Evolutionary conservation across 1,284 basidiomycete species (phyloP), one percentile per base, ranked within the genome.

Genomic region (Trichosporon inkin): DNA sequence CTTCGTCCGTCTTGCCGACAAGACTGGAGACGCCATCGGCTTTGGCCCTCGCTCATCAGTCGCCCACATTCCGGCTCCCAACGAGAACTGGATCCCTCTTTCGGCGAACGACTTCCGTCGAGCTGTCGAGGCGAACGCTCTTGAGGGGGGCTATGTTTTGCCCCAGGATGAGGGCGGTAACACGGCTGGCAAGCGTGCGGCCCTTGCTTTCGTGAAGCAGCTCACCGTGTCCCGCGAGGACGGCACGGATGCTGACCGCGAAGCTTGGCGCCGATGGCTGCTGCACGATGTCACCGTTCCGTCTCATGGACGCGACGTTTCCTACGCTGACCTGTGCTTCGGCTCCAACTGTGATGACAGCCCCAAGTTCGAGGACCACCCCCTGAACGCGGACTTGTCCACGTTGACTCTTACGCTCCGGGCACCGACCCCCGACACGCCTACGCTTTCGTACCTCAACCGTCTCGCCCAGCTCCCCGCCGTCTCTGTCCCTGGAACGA

Each of bases 401-500:
- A 71, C 69, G 11, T 58, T 78, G 53, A 73, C 71, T 10, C 63
- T 77, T 14, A 68, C 67, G 59, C 67, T 78, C 49, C 66, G 68
- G 22, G 69, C 75, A 0, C 74, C 74, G 0, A 69, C 71, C 28
- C 74, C 71, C 5, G 79, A 84, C 54, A 80, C 80, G 2, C 80
- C 87, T 53, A 85, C 87, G 0, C 76, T 89, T 38, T 81, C 84
- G 0, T 88, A 88, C 74, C 68, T 78, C 44, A 65, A 70, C 53
- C 61, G 67, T 17, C 63, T 77, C 39, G 69, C 71, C 13, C 79
- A 82, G 1, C 74, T 88, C 13, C 78, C 79, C 56, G 20, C 70
- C 2, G 74, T 67, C 60, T 59, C 63, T 22, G 56, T 68, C 1
- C 40, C 68, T 6, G 55, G 55, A 20, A 61, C 68, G 4, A 76